phyloP scores from a whole-genome alignment of 176 grass and related monocot genomes.

The Miscanthus lutarioriparius region DNA sequence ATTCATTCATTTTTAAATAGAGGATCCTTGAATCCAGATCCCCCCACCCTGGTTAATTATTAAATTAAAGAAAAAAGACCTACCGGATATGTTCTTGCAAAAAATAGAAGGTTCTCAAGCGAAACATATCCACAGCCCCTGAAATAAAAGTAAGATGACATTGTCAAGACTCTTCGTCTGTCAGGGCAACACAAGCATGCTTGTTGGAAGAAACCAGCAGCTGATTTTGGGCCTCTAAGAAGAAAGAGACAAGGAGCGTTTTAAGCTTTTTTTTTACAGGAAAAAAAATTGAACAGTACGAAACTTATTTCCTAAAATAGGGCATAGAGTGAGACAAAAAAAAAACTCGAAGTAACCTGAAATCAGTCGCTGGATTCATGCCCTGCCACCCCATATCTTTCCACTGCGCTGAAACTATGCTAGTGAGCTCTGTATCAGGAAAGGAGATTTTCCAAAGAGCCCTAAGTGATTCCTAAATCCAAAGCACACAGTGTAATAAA shows the following conservation, averaged over 20 bases:
- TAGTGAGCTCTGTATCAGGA: constrained; percentile 61
- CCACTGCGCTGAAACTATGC: constrained; percentile 87
- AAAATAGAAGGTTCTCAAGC: constrained; percentile 82
- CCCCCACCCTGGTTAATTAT: neutral
- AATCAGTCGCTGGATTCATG: constrained; percentile 83
- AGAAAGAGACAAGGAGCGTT: neutral
- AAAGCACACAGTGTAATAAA: constrained; percentile 19
- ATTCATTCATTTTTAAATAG: neutral
- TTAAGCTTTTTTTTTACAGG: neutral
- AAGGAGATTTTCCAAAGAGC: constrained; percentile 81
- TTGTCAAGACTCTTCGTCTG: neutral
- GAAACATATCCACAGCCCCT: constrained; percentile 86
- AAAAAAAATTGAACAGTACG: neutral
- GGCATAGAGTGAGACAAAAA: neutral
- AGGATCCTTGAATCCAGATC: neutral
- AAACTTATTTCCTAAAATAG: neutral
- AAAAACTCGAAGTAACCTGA: constrained; percentile 56
- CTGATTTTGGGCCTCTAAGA: neutral
- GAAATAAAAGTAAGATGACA: constrained; percentile 21
- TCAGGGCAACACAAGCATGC: neutral
- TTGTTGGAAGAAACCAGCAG: neutral
- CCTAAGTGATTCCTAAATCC: constrained; percentile 66
- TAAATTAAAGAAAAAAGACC: neutral
- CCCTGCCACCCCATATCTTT: constrained; percentile 97
- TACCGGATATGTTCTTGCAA: constrained; percentile 83